Percentiles rank a stretch among this genome's conserved stretches.
These are phyloP conservation scores for Phaffia tasmanica DNA, from an alignment of 768 basidiomycete species.

Conservation along the genomic window DNA sequence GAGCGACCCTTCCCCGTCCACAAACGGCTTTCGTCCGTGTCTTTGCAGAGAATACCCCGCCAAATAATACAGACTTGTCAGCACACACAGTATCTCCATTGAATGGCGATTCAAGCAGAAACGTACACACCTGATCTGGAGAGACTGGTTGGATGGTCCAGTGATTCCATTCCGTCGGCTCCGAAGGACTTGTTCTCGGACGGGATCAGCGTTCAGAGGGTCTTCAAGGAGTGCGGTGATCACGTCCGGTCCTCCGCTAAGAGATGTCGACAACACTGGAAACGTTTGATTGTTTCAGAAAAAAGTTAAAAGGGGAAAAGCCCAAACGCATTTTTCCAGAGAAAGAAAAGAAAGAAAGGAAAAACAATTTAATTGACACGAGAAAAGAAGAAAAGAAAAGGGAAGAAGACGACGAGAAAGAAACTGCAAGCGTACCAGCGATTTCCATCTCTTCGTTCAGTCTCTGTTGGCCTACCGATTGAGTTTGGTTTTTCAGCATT, in stretches of 20 bases:
- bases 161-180: conserved; percentile 10
- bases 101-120: no score
- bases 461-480: neutral
- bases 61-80: neutral
- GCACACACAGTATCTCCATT: no score
- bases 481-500: neutral
- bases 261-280: conserved; percentile 10
- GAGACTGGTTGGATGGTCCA: conserved; percentile 2
- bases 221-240: conserved; percentile 62
- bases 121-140: conserved; percentile 4
- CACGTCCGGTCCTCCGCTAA: conserved; percentile 49
- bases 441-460: conserved; percentile 12
- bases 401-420: neutral
- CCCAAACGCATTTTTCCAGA: neutral
- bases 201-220: conserved; percentile 42
- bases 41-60: neutral
- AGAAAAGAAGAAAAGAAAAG: neutral
- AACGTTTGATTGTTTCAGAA: no score
- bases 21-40: neutral
- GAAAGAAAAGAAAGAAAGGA: neutral
- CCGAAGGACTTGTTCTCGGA: neutral
- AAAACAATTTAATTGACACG: neutral
- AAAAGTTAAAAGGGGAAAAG: neutral
- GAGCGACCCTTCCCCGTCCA: conserved; percentile 1
- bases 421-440: neutral